Evolutionary conservation across 768 basidiomycete genomes (phyloP).

Genomic region (Ramaria rubella): DNA sequence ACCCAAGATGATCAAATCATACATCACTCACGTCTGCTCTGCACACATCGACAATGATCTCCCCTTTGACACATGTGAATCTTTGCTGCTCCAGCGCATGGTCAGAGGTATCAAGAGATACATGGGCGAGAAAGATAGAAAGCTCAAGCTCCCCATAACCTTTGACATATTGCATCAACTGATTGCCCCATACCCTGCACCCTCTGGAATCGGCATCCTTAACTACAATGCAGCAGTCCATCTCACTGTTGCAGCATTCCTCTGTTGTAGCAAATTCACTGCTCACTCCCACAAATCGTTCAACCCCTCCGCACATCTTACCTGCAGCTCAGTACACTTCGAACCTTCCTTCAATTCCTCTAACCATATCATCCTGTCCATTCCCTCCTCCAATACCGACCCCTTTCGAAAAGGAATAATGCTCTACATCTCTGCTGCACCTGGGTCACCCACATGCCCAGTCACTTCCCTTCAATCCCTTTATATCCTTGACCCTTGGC

Average conservation of each 20-base stretch:
- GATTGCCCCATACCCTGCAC: background rate
- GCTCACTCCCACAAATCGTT: constrained; percentile 9
- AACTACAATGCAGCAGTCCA: background rate
- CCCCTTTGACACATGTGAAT: background rate
- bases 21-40: no score
- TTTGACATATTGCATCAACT: no score
- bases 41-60: background rate
- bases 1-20: no score
- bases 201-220: background rate
- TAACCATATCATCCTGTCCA: constrained; percentile 17
- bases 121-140: no score
- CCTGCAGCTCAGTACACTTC: constrained; percentile 22
- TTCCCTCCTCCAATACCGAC: constrained; percentile 34
- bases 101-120: no score
- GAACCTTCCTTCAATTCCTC: constrained; percentile 20
- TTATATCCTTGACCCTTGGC: constrained; percentile 1
- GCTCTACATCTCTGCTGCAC: constrained; percentile 20
- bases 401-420: constrained; percentile 27
- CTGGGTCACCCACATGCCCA: constrained; percentile 5
- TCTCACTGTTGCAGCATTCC: background rate
- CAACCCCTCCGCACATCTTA: constrained; percentile 16
- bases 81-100: background rate
- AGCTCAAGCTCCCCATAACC: no score
- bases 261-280: constrained; percentile 22
- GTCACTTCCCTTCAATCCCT: constrained; percentile 13